These are phyloP conservation scores for Xylaria bambusicola DNA, from an alignment of 495 filamentous ascomycete genomes.

Conservation along the genomic window DNA sequence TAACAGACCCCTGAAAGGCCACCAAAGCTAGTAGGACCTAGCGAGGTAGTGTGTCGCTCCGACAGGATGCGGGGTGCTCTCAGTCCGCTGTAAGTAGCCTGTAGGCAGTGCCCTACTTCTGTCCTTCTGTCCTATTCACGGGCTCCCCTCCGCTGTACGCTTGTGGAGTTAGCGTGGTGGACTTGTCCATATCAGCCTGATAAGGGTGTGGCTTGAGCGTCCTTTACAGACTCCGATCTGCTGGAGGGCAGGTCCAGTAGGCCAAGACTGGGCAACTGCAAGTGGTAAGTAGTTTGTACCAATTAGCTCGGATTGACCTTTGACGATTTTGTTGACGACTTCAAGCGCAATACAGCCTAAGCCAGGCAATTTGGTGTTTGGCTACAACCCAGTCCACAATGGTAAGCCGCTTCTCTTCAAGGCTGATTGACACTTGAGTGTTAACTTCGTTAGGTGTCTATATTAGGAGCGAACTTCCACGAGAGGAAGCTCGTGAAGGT, in stretches of 20 bases:
- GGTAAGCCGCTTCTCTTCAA: neutral
- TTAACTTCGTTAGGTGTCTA: conserved; percentile 63
- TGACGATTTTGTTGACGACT: conserved; percentile 2
- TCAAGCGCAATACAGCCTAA: neutral
- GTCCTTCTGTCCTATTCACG: neutral
- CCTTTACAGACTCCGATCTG: no score
- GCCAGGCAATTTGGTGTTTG: no score
- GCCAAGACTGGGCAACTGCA: conserved; percentile 4
- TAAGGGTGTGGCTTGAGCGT: conserved; percentile 13
- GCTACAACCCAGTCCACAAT: conserved; percentile 1
- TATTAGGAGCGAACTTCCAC: conserved; percentile 82
- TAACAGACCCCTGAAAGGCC: conserved; percentile 16
- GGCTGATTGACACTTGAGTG: neutral
- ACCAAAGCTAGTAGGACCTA: neutral
- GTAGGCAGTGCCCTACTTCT: no score
- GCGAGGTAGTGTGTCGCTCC: neutral
- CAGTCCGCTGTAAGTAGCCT: neutral
- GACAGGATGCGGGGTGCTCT: conserved; percentile 10
- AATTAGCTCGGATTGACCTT: neutral
- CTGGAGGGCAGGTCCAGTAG: neutral
- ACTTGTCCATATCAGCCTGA: conserved; percentile 13
- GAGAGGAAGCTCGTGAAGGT: conserved; percentile 81
- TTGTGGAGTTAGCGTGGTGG: neutral
- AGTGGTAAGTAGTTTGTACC: conserved; percentile 5
- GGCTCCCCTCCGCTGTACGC: conserved; percentile 1